These are phyloP conservation scores for Grammothele lineata DNA, from an alignment of 768 basidiomycete species.

Conservation along the genomic window DNA sequence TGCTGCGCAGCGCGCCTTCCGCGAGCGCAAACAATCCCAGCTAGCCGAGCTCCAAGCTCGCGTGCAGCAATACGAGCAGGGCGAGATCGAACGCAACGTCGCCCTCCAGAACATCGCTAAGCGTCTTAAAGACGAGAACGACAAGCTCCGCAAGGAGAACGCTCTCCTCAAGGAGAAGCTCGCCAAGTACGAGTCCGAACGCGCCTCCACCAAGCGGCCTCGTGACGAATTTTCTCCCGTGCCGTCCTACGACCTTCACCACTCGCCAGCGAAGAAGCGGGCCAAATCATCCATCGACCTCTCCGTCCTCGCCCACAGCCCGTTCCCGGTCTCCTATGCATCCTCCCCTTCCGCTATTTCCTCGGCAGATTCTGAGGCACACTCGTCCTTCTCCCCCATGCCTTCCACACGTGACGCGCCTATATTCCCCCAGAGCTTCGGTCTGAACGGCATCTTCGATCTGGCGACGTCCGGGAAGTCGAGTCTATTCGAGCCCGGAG, in stretches of 20 bases:
- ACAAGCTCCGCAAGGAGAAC: constrained; percentile 68
- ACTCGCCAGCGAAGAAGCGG: constrained; percentile 36
- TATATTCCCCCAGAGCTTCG: constrained; percentile 29
- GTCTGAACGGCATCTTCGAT: constrained; percentile 31
- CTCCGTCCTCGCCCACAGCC: constrained; percentile 11
- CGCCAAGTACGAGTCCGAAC: constrained; percentile 24
- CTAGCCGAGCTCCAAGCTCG: constrained; percentile 85
- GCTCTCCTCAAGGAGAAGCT: constrained; percentile 43
- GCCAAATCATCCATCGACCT: constrained; percentile 24
- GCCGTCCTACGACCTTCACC: constrained; percentile 24
- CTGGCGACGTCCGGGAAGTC: constrained; percentile 31
- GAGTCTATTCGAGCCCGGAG: constrained; percentile 21
- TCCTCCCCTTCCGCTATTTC: constrained; percentile 25
- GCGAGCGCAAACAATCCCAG: constrained; percentile 86
- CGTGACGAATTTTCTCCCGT: constrained; percentile 46
- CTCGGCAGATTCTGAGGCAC: constrained; percentile 39
- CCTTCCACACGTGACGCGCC: constrained; percentile 25
- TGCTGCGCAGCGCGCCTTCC: constrained; percentile 85
- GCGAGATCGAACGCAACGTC: constrained; percentile 85
- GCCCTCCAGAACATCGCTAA: constrained; percentile 81
- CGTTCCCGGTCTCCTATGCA: constrained; percentile 13
- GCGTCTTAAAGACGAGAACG: constrained; percentile 84
- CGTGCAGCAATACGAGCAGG: constrained; percentile 80
- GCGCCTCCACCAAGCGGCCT: constrained; percentile 51
- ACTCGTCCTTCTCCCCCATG: constrained; percentile 28